Evolutionary conservation across 2,329 filamentous ascomycete species (phyloP).

Genomic region (Penicillium corylophilum): DNA sequence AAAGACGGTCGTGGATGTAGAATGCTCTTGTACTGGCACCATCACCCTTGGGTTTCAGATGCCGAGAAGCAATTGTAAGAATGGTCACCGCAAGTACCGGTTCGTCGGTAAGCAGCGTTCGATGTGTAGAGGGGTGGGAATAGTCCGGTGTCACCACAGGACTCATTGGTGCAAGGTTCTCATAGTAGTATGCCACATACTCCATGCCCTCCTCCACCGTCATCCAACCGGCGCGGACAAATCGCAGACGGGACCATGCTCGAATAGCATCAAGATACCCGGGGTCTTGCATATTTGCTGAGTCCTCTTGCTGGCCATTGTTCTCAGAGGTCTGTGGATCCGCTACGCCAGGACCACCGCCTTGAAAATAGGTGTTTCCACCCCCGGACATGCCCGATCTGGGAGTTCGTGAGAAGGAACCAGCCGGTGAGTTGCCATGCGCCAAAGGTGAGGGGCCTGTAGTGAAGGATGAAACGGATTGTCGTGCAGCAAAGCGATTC

Average conservation of each 20-base stretch:
- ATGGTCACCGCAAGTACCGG: constrained; percentile 90
- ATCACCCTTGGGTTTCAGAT: constrained; percentile 75
- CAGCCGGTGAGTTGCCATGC: constrained; percentile 35
- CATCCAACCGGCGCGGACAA: constrained; percentile 96
- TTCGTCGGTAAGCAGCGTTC: constrained; percentile 80
- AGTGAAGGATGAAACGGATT: constrained; percentile 41
- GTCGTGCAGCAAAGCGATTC: constrained; percentile 40
- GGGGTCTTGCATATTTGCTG: constrained; percentile 34
- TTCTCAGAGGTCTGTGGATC: constrained; percentile 30
- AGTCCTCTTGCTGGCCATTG: constrained; percentile 26
- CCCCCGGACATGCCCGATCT: constrained; percentile 48
- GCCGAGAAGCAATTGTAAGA: constrained; percentile 85
- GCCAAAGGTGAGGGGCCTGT: constrained; percentile 39
- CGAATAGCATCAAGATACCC: constrained; percentile 65
- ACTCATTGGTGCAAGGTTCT: constrained; percentile 84
- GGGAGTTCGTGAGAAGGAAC: constrained; percentile 36
- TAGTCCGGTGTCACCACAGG: constrained; percentile 93
- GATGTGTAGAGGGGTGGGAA: constrained; percentile 74
- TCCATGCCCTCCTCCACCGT: constrained; percentile 88
- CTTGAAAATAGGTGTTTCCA: constrained; percentile 50
- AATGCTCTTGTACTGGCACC: constrained; percentile 81
- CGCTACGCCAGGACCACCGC: constrained; percentile 24
- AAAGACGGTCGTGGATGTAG: constrained; percentile 91
- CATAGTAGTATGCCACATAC: constrained; percentile 95
- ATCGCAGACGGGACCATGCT: constrained; percentile 89